Base-by-base conservation (phyloP, 805 yeast species). In the Wickerhamiella shivajii region DNA sequence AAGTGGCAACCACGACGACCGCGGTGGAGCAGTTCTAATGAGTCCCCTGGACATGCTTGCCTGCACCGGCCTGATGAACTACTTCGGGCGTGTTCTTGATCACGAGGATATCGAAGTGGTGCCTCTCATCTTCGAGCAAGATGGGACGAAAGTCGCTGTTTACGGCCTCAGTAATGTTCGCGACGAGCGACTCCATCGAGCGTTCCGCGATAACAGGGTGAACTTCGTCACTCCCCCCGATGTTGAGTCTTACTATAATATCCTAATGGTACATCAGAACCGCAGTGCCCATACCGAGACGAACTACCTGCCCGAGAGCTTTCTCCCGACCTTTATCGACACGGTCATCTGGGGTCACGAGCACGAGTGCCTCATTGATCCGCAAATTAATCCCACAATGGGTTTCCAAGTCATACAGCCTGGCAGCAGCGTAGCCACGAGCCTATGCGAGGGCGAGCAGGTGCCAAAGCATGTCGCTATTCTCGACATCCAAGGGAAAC, bases 311-410 rank as follows among this genome's bases (percentile, higher is more conserved):
- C 97, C 96, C 5, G 97, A 85, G 42, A 66, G 64, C 34, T 77
- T 79, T 44, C 57, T 90, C 16, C 98, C 97, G 0, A 60, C 65
- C 6, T 84, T 85, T 50, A 47, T 90, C 29, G 84, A 90, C 49
- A 61, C 87, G 37, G 74, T 90, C 0, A 58, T 85, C 2, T 90
- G 98, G 98, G 98, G 98, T 12, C 98, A 90, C 54, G 98, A 90
- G 52, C 98, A 90, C 55, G 96, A 90, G 51, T 83, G 96, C 49
- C 64, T 75, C 4, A 80, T 87, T 1, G 70, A 69, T 38, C 71
- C 93, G 0, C 66, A 62, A 2, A 39, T 46, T 4, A 68, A 66
- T 39, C 60, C 70, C 1, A 64, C 63, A 8, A 67, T 66, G 2
- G 77, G 75, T 1, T 83, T 87, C 49, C 71, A 71, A 36, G 83